Base-by-base conservation (phyloP, 202 grass and related monocot species). In the Carex sylvatica region DNA sequence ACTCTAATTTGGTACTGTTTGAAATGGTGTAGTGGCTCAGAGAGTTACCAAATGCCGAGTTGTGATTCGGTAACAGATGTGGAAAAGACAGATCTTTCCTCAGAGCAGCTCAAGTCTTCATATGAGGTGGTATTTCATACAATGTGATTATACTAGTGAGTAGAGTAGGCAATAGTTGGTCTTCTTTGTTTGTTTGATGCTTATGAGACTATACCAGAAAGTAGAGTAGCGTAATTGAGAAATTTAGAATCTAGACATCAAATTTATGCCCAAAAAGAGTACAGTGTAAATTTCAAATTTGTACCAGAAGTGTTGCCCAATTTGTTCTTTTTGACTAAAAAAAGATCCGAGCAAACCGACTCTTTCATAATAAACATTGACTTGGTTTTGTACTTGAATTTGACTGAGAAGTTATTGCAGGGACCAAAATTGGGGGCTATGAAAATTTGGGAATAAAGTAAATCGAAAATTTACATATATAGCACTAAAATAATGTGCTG, bases 31-130 rank as follows among this genome's bases (percentile, higher is more conserved):
- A 98, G 95, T 82, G 92, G 95, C 19, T 64, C 61, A 49, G 95
- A 95, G 86, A 95, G 95, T 85, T 98, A 91, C 69, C 70, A 33
- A 79, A 81, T 88, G 90, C 95, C 92, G 0, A 85, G 86, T 4
- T 95, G 95, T 76, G 80, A 90, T 68, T 53, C 52, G 2, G 61
- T 77, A 55, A 44, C 67, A 30, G 80, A 35, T 24, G 72, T n/a
- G 35, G 80, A 86, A 67, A 65, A 67, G 13, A 70, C 23, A 12
- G 22, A 83, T 40, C 86, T 91, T 42, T 81, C 82, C 15, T 59
- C 87, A 7, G 72, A 90, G 82, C 86, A 91, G 87, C 86, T 91
- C 65, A 88, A 87, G 91, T 95, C 87, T 71, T 86, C 91, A 10
- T 98, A 91, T 61, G 85, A 77, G 83, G 95, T 95, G 23, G 28